Percentiles rank a stretch among this genome's conserved stretches.
Evolutionary conservation across 2,329 filamentous ascomycete species (phyloP).

Genomic region (Didymella exigua): DNA sequence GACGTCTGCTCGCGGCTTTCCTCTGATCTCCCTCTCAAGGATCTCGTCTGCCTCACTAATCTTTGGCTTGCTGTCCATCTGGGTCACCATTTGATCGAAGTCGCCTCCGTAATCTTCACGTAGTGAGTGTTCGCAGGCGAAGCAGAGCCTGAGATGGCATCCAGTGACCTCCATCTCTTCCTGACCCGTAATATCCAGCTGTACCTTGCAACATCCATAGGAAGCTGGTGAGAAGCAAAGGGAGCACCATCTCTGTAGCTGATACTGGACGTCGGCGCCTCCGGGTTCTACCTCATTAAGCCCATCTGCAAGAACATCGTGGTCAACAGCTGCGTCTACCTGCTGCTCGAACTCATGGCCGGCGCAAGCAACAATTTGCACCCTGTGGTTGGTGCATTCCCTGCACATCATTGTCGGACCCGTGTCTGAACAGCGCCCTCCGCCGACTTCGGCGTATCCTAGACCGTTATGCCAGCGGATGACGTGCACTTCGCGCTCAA

Average conservation of each 20-base stretch:
- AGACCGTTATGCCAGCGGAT: conserved; percentile 43
- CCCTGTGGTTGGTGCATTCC: conserved; percentile 24
- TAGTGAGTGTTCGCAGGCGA: conserved; percentile 21
- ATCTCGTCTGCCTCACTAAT: conserved; percentile 17
- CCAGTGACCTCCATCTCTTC: conserved; percentile 23
- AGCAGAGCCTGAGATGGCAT: conserved; percentile 38
- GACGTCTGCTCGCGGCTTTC: conserved; percentile 32
- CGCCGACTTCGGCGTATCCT: conserved; percentile 48
- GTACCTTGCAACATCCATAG: conserved; percentile 24
- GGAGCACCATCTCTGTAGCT: conserved; percentile 38
- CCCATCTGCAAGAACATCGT: conserved; percentile 14
- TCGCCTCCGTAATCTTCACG: conserved; percentile 7
- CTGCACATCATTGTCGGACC: conserved; percentile 35
- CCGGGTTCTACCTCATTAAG: conserved; percentile 20
- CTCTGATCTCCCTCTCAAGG: conserved; percentile 2
- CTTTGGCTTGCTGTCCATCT: conserved; percentile 28
- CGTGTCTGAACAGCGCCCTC: conserved; percentile 44
- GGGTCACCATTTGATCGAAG: conserved; percentile 17
- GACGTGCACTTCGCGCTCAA: conserved; percentile 42
- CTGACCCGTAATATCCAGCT: conserved; percentile 3
- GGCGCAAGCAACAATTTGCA: conserved; percentile 32
- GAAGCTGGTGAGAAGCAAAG: conserved; percentile 37
- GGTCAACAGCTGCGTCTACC: neutral
- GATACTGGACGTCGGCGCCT: conserved; percentile 11
- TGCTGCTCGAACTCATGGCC: conserved; percentile 23